phyloP scores from a whole-genome alignment of 2,329 filamentous ascomycete genomes.

The Aspergillus quadrilineatus region DNA sequence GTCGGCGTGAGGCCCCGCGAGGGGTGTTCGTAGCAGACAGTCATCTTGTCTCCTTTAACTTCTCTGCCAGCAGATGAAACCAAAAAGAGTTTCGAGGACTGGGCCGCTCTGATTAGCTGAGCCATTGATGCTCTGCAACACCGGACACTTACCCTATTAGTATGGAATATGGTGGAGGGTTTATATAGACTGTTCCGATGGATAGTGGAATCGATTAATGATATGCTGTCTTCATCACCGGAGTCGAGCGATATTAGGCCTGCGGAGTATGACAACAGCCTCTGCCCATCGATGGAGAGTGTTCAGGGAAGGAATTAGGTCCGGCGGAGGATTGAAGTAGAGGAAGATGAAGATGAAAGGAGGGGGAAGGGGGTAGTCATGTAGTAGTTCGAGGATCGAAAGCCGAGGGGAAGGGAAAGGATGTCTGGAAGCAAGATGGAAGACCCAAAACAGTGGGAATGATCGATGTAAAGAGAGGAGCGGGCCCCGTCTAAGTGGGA shows the following conservation, averaged over 20 bases:
- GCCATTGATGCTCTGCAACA: background rate
- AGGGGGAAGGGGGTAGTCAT: constrained; percentile 30
- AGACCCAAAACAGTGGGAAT: constrained; percentile 30
- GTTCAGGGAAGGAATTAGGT: constrained; percentile 18
- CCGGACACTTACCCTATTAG: constrained; percentile 12
- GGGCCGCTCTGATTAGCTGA: constrained; percentile 9
- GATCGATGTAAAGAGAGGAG: constrained; percentile 37
- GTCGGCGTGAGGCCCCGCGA: constrained; percentile 56
- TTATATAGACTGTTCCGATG: constrained; percentile 14
- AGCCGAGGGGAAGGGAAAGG: constrained; percentile 28
- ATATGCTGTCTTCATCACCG: constrained; percentile 31
- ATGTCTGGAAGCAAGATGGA: constrained; percentile 31
- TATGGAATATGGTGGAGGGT: constrained; percentile 11
- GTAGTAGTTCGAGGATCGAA: constrained; percentile 25
- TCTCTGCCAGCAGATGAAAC: constrained; percentile 44
- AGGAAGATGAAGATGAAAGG: constrained; percentile 21
- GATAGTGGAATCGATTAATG: constrained; percentile 24
- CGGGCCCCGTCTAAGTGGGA: constrained; percentile 37
- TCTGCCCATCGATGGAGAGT: constrained; percentile 28
- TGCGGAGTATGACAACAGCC: constrained; percentile 15
- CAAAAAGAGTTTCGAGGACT: constrained; percentile 26
- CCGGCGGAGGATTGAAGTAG: constrained; percentile 15
- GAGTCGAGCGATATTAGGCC: constrained; percentile 20
- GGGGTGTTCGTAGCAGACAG: constrained; percentile 70
- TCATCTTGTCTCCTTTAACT: constrained; percentile 60